A percentile compares a stretch with the other conserved stretches of the same genome.
Conservation (phyloP, 257 asterid genomes). For the Solanum virginianum region DNA sequence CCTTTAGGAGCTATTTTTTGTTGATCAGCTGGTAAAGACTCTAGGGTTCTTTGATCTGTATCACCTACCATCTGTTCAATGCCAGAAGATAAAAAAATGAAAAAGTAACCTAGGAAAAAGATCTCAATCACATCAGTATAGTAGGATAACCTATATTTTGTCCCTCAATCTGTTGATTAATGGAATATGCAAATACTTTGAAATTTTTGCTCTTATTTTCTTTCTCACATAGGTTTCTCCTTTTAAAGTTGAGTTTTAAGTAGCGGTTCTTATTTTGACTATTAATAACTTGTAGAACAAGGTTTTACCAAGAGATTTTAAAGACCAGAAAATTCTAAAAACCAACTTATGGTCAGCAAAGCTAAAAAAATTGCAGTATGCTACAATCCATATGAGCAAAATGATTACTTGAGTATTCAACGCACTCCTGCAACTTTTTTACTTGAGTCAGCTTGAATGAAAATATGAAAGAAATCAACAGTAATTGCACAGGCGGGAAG, state of each 20-base stretch:
- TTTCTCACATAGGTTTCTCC: neutral
- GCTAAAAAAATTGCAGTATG: neutral
- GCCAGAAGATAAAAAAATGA: neutral
- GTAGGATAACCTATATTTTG: neutral
- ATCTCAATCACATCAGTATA: neutral
- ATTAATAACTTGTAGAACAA: neutral
- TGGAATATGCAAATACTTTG: neutral
- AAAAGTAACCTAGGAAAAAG: neutral
- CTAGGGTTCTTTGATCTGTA: neutral
- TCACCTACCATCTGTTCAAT: neutral
- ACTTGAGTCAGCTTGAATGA: neutral
- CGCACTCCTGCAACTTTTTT: neutral
- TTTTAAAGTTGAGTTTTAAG: neutral
- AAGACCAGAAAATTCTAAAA: neutral
- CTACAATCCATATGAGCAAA: neutral
- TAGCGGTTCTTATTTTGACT: neutral
- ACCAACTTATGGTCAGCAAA: neutral
- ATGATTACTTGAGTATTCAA: neutral
- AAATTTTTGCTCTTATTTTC: neutral
- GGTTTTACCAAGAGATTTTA: neutral
- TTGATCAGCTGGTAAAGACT: neutral
- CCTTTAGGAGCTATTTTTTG: neutral
- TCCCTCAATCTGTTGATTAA: neutral
- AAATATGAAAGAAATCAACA: neutral
- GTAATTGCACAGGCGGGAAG: neutral